A percentile compares a stretch with the other conserved stretches of the same genome.
Conservation (phyloP, 1,284 basidiomycete genomes). For the Trichosporon coremiiforme region DNA sequence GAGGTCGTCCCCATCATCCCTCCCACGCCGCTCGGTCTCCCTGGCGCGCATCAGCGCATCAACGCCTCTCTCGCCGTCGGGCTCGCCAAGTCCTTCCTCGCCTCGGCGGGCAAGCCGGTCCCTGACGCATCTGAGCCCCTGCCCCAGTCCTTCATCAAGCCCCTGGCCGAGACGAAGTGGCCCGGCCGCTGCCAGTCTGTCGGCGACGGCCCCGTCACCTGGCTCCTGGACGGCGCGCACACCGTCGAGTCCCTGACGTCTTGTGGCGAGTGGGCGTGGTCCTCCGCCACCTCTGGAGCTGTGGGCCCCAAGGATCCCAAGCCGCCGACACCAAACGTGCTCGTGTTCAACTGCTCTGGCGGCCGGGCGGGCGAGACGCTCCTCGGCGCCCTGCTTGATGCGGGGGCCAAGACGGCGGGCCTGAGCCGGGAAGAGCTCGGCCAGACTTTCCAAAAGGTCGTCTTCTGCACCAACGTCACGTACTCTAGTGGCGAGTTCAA, state of each 20-base stretch:
- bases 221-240: conserved; percentile 96
- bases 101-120: conserved; percentile 47
- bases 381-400: conserved; percentile 63
- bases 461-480: conserved; percentile 96
- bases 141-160: conserved; percentile 63
- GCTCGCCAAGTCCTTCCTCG: conserved; percentile 71
- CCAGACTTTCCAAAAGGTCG: conserved; percentile 72
- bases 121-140: conserved; percentile 55
- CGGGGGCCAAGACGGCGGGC: conserved; percentile 38
- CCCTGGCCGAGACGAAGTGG: conserved; percentile 76
- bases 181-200: conserved; percentile 95
- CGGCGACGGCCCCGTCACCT: conserved; percentile 63
- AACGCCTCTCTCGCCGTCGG: conserved; percentile 88
- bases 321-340: conserved; percentile 58
- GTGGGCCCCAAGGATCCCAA: background rate
- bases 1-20: conserved; percentile 46
- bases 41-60: conserved; percentile 83
- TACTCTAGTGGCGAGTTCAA: conserved; percentile 86
- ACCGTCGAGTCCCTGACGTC: conserved; percentile 86
- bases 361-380: conserved; percentile 80
- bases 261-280: conserved; percentile 75
- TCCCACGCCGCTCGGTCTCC: conserved; percentile 65
- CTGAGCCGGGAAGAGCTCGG: conserved; percentile 58
- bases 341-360: conserved; percentile 96
- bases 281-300: conserved; percentile 26